Evolutionary conservation across 2,329 filamentous ascomycete genomes (phyloP).

Genomic region (Colletotrichum sublineola): DNA sequence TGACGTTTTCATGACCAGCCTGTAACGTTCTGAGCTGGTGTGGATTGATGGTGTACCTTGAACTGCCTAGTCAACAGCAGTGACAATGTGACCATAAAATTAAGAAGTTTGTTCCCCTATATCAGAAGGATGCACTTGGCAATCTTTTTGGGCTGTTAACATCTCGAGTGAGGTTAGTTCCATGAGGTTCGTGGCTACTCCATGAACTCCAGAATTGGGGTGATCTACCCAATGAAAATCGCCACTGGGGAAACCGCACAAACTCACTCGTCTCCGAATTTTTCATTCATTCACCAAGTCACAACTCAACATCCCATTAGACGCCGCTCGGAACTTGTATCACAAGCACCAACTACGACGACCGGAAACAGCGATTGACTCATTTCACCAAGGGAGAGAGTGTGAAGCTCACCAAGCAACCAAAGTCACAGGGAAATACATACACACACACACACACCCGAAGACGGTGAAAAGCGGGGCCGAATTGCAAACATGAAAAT

Average conservation of each 20-base stretch:
- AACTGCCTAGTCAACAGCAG: neutral
- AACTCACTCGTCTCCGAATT: conserved; percentile 27
- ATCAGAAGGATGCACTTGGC: neutral
- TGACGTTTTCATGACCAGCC: conserved; percentile 10
- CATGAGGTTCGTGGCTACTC: conserved; percentile 34
- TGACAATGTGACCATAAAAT: neutral
- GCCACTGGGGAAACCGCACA: conserved; percentile 26
- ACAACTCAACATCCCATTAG: conserved; percentile 17
- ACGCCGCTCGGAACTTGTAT: neutral
- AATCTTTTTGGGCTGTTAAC: neutral
- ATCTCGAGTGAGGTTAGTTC: conserved; percentile 13
- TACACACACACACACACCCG: neutral
- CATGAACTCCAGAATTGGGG: conserved; percentile 40
- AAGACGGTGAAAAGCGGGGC: conserved; percentile 2
- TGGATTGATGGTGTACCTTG: neutral
- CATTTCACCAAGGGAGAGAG: neutral
- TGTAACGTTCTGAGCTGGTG: too few species aligned
- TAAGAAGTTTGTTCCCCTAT: too few species aligned
- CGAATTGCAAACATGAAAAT: conserved; percentile 52
- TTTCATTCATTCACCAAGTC: conserved; percentile 19
- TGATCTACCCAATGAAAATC: conserved; percentile 34
- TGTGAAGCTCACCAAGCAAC: neutral
- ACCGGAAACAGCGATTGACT: neutral
- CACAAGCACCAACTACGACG: neutral
- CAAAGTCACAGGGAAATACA: too few species aligned